phyloP scores from a whole-genome alignment of 2,329 filamentous ascomycete genomes.

The Fusarium verrucosum region DNA sequence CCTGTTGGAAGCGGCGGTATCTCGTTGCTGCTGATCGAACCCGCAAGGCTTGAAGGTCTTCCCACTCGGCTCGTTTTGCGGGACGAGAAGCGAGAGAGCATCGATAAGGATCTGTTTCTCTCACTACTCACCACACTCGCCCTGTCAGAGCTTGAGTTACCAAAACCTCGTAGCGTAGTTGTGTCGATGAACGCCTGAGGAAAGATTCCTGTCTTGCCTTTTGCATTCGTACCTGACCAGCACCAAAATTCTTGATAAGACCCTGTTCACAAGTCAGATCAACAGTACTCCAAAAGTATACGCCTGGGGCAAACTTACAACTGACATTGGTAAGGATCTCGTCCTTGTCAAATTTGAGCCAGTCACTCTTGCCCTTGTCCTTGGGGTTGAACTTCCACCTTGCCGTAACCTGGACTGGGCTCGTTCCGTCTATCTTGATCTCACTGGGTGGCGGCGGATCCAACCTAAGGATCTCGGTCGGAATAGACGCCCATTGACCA shows the following conservation, averaged over 20 bases:
- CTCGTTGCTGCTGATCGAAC: constrained; percentile 48
- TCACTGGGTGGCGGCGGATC: constrained; percentile 58
- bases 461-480: constrained; percentile 59
- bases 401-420: constrained; percentile 58
- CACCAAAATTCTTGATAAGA: constrained; percentile 62
- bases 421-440: constrained; percentile 57
- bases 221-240: constrained; percentile 63
- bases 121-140: constrained; percentile 49
- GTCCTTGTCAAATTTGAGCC: constrained; percentile 71
- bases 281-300: background rate
- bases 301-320: constrained; percentile 52
- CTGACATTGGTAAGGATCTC: constrained; percentile 73
- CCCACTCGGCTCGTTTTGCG: constrained; percentile 44
- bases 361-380: constrained; percentile 53
- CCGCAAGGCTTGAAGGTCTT: constrained; percentile 48
- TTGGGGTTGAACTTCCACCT: constrained; percentile 64
- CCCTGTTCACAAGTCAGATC: constrained; percentile 48
- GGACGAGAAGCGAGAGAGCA: constrained; percentile 50
- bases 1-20: constrained; percentile 34
- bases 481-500: constrained; percentile 59
- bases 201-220: constrained; percentile 64
- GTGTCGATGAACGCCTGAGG: constrained; percentile 60
- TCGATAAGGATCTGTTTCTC: constrained; percentile 47
- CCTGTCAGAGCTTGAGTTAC: constrained; percentile 42
- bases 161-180: constrained; percentile 54